Base-by-base conservation (phyloP, 148 eudicot species). In the Rhododendron simsii region DNA sequence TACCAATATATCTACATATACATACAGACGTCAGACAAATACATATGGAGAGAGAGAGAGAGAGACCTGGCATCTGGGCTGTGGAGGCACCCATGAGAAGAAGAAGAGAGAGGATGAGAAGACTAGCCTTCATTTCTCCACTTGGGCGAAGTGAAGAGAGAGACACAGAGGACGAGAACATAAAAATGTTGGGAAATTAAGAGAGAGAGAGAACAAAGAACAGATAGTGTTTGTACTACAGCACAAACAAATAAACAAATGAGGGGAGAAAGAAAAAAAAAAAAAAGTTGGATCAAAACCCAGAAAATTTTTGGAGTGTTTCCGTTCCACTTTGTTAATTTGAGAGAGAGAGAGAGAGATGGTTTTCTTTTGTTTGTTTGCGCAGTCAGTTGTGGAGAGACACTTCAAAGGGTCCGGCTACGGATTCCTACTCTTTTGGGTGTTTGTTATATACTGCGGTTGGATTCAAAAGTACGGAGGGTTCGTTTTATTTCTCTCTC, bases 1-100 rank as follows among this genome's bases (percentile, higher is more conserved):
- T 41, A 84, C 21, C 55, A 3, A 53, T 14, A 78, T 21, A 33
- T 1, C 41, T 2, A 85, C 8, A 85, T 51, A 59, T n/a, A 59
- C 9, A 59, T 59, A 21, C n/a, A 59, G 65, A 59, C n/a, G n/a
- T n/a, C n/a, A n/a, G n/a, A n/a, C 65, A 18, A 59, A 59, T 21
- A 59, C 26, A 7, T 7, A 21, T 4, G 21, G 55, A 77, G 77
- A 35, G 35, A 57, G 26, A 47, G 41, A 79, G 30, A 79, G 55
- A 48, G 33, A 79, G 33, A 80, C 87, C 87, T 85, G 87, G 84
- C 21, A 47, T 61, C 78, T 80, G 87, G 28, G 87, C 87, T 15
- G 39, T 80, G 44, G 78, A 47, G 77, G 78, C 63, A 67, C 10
- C 78, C 44, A 79, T 7, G 48, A 85, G 47, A 20, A 86, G 69